Evolutionary conservation across 805 yeast genomes (phyloP).

Genomic region (Saturnispora mendoncae): DNA sequence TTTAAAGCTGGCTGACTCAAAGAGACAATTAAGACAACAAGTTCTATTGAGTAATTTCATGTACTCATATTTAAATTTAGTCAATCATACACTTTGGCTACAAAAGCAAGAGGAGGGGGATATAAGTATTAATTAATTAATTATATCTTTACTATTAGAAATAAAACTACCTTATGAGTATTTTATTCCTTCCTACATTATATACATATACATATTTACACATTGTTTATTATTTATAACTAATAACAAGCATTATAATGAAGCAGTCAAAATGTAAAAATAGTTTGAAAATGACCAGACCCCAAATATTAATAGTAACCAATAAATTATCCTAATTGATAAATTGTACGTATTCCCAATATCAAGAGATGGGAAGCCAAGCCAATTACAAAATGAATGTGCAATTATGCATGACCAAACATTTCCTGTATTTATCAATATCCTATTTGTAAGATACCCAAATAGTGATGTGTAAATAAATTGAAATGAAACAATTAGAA

Average conservation of each 20-base stretch:
- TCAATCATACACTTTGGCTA: conserved; percentile 78
- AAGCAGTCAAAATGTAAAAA: conserved; percentile 20
- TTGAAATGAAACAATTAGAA: conserved; percentile 40
- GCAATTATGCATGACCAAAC: conserved; percentile 49
- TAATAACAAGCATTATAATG: too few relatives aligned
- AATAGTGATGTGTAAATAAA: conserved; percentile 57
- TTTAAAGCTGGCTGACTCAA: conserved; percentile 87
- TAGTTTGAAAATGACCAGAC: conserved; percentile 28
- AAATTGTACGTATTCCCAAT: conserved; percentile 1
- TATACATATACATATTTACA: neutral
- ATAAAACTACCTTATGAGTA: too few relatives aligned
- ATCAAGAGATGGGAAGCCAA: conserved; percentile 51
- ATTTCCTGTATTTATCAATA: conserved; percentile 44
- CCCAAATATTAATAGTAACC: conserved; percentile 36
- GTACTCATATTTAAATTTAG: conserved; percentile 93
- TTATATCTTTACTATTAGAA: neutral
- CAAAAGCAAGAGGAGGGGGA: conserved; percentile 46
- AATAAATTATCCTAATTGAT: conserved; percentile 29
- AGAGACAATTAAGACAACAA: conserved; percentile 84
- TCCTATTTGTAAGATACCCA: conserved; percentile 55
- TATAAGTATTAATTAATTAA: neutral
- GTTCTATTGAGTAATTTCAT: conserved; percentile 90
- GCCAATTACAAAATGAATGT: conserved; percentile 60
- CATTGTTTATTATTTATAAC: neutral
- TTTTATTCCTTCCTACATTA: too few relatives aligned